phyloP scores from a whole-genome alignment of 2,329 filamentous ascomycete species.

The Diaporthe citrichinensis region DNA sequence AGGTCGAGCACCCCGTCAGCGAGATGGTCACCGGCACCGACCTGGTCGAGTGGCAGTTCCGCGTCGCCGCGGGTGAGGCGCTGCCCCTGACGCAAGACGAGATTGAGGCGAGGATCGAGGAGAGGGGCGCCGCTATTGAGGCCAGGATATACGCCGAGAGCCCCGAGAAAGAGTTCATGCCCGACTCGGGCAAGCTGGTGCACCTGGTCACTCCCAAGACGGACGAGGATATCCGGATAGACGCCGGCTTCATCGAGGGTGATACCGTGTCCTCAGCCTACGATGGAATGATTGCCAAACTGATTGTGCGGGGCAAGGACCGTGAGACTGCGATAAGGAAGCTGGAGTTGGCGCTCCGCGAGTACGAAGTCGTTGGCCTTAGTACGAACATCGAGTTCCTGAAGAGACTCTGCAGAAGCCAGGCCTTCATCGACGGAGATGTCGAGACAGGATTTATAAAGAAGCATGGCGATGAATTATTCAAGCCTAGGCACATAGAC shows the following conservation, averaged over 20 bases:
- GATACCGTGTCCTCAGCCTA: slow-evolving; percentile 96
- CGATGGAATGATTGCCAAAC: slow-evolving; percentile 98
- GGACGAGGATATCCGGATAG: slow-evolving; percentile 84
- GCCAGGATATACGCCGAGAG: slow-evolving; percentile 97
- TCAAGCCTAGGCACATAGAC: slow-evolving; percentile 71
- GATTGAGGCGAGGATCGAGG: slow-evolving; percentile 81
- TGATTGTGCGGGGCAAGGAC: slow-evolving; percentile 88
- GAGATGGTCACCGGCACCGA: slow-evolving; percentile 78
- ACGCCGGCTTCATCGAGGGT: slow-evolving; percentile 92
- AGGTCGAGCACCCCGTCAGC: slow-evolving; percentile 96
- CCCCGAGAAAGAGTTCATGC: slow-evolving; percentile 91
- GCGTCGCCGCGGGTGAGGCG: slow-evolving; percentile 73
- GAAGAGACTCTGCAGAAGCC: slow-evolving; percentile 86
- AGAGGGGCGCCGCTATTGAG: slow-evolving; percentile 90
- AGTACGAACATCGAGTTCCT: slow-evolving; percentile 98
- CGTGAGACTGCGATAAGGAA: slow-evolving; percentile 87
- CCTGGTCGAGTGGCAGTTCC: slow-evolving; percentile 96
- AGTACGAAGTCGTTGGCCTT: slow-evolving; percentile 93
- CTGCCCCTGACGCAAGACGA: slow-evolving; percentile 69
- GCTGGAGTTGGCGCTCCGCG: slow-evolving; percentile 82
- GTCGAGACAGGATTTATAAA: slow-evolving; percentile 98
- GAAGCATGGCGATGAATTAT: slow-evolving; percentile 86
- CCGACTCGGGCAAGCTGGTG: slow-evolving; percentile 89
- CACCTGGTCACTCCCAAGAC: slow-evolving; percentile 82
- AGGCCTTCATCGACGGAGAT: slow-evolving; percentile 86